Base-by-base conservation (phyloP, 495 filamentous ascomycete species). In the Melanomma pulvis-pyrius region DNA sequence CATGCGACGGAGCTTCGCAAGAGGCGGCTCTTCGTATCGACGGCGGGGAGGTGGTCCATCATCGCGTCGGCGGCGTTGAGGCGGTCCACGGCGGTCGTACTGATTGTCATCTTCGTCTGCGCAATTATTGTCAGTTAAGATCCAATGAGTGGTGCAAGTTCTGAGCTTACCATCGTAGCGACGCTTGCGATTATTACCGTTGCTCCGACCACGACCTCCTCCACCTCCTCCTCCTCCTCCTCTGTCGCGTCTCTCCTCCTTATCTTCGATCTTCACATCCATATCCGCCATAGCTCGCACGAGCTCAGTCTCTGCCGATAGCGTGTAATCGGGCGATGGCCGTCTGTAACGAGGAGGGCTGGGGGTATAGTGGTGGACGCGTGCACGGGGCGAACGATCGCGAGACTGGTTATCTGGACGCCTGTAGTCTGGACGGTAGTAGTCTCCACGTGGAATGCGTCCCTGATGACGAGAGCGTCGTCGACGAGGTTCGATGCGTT, bases 1-100 rank as follows among this genome's bases (percentile, higher is more conserved):
- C 75, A 93, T 89, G 67, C 89, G 90, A 69, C 92, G 89, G 58
- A 97, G 78, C 72, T 88, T 90, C 46, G 87, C 84, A 63, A 85
- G 82, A 21, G 89, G 77, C 17, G 94, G 90, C 65, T 93, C 90
- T 71, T 93, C 89, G 69, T 90, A 91, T 1, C 15, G 49, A 17
- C 41, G 53, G 57, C 56, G 56, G 2, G 34, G 48, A 19, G 15
- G 19, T 1, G 7, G 19, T 8, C 21, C 51, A 12, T 58, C 46
- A n/a, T 54, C 56, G 34, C 51, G 63, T 73, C 89, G 85, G 46
- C 90, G 86, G 59, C 91, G 84, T 69, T 83, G 84, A 11, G 49
- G 63, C 44, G 54, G 48, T 26, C 62, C 56, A 52, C 85, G 84
- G 70, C 90, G 87, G 68, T 90, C 87, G 70, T 84, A 82, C 54